Percentiles rank a stretch among this genome's conserved stretches.
Evolutionary conservation across 805 yeast species (phyloP).

Genomic region (Starmerella roubikii): DNA sequence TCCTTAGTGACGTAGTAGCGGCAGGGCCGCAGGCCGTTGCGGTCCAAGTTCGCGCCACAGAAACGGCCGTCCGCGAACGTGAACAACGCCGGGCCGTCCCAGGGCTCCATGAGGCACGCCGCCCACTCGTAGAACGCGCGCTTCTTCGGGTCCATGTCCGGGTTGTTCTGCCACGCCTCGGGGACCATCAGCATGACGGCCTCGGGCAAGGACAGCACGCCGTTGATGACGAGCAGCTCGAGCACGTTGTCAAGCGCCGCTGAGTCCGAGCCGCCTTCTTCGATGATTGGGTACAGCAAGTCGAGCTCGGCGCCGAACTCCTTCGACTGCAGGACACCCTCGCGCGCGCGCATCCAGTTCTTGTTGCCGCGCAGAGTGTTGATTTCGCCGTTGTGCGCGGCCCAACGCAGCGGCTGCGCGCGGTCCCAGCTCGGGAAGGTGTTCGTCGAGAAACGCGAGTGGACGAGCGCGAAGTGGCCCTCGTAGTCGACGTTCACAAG

Average conservation of each 20-base stretch:
- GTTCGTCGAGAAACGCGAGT: slow-evolving; percentile 93
- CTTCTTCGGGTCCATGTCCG: slow-evolving; percentile 75
- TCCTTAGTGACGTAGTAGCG: slow-evolving; percentile 92
- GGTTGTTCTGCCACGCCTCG: slow-evolving; percentile 93
- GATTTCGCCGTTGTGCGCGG: slow-evolving; percentile 98
- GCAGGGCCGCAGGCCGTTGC: slow-evolving; percentile 97
- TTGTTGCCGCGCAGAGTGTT: slow-evolving; percentile 95
- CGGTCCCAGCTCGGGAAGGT: slow-evolving; percentile 99
- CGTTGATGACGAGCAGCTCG: slow-evolving; percentile 82
- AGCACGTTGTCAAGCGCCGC: slow-evolving; percentile 95
- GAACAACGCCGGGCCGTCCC: slow-evolving; percentile 98
- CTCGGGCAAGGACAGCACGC: slow-evolving; percentile 84
- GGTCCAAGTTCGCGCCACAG: slow-evolving; percentile 95
- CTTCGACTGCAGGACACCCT: slow-evolving; percentile 84
- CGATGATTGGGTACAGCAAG: slow-evolving; percentile 83
- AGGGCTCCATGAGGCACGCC: slow-evolving; percentile 96
- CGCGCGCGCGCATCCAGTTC: slow-evolving; percentile 98
- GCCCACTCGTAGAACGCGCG: slow-evolving; percentile 98
- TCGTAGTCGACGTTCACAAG: slow-evolving; percentile 80
- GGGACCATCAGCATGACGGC: slow-evolving; percentile 96
- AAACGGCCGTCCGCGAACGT: slow-evolving; percentile 95
- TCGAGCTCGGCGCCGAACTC: slow-evolving; percentile 86
- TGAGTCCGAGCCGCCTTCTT: slow-evolving; percentile 97
- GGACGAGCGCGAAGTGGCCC: slow-evolving; percentile 92
- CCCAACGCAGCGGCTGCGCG: slow-evolving; percentile 94